A percentile compares a stretch with the other conserved stretches of the same genome.
These are phyloP conservation scores for Tephrocybe sp. DNA, from an alignment of 768 basidiomycete species.

Conservation along the genomic window DNA sequence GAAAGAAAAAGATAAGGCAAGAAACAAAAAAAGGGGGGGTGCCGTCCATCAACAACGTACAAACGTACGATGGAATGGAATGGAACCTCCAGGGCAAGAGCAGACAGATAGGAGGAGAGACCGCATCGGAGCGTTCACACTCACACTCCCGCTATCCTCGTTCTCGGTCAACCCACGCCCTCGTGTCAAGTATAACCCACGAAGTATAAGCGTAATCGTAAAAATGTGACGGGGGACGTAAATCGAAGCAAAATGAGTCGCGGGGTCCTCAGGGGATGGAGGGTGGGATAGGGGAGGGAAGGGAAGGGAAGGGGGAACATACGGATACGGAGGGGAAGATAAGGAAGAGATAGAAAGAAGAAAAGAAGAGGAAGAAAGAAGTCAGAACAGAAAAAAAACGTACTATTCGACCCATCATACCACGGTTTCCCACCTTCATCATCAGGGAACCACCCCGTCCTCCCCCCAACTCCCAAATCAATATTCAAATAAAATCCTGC, in stretches of 20 bases:
- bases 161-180: no score
- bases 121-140: not conserved
- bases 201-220: no score
- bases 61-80: no score
- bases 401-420: constrained; percentile 60
- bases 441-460: constrained; percentile 89
- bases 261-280: not conserved
- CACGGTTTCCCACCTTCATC: constrained; percentile 71
- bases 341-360: not conserved
- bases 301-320: not conserved
- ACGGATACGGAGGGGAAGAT: not conserved
- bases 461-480: constrained; percentile 76
- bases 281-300: not conserved
- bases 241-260: not conserved
- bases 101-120: not conserved
- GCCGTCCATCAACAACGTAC: no score
- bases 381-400: constrained; percentile 19
- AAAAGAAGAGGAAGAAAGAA: not conserved
- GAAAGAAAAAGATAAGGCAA: not conserved
- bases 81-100: no score
- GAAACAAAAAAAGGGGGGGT: not conserved
- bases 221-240: not conserved
- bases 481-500: constrained; percentile 77
- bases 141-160: no score
- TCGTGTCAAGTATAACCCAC: no score